Base-by-base conservation (phyloP, 2,329 filamentous ascomycete genomes). In the Shiraia bambusicola region DNA sequence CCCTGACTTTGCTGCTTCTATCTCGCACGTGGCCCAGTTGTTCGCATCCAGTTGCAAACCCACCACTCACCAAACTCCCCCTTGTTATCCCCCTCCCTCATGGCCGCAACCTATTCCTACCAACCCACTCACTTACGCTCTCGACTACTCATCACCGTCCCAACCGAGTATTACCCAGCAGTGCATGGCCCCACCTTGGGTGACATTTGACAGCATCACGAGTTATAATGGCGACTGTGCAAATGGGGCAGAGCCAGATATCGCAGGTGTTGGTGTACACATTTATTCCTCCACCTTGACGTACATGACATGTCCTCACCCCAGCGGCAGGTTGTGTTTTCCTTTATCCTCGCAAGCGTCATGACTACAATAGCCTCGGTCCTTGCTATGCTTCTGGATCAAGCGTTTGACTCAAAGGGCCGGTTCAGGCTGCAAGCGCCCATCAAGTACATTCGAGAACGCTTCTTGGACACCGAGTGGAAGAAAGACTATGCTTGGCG, bases 311-410 rank as follows among this genome's bases (percentile, higher is more conserved):
- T 24, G 10, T 13, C 16, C 2, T 19, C 11, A 10, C 16, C 14
- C 12, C n/a, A n/a, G 5, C 9, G 5, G 1, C 29, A 65, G 62
- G 61, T 65, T 14, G 62, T 65, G 1, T 28, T 62, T 1, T 64
- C 62, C 1, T 62, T 64, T 27, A 52, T 63, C 11, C 45, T 59
- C 19, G 58, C 61, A 16, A 63, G 61, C 41, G 46, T 56, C 32
- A 56, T 64, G 53, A 63, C 62, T 2, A 64, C 59, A 0, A 42
- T 45, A 2, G 57, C 61, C 13, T 63, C 61, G 0, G 54, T 64
- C n/a, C 43, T 64, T 10, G 62, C 59, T 6, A 63, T 64, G 52
- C 34, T 65, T n/a, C 58, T 66, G 29, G 60, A 64, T 37, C 59
- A 63, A 34, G 53, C 54, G 0, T 59, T 58, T 34, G 52, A 63